Conservation (phyloP, 345 rosid species). For the Populus deltoides region DNA sequence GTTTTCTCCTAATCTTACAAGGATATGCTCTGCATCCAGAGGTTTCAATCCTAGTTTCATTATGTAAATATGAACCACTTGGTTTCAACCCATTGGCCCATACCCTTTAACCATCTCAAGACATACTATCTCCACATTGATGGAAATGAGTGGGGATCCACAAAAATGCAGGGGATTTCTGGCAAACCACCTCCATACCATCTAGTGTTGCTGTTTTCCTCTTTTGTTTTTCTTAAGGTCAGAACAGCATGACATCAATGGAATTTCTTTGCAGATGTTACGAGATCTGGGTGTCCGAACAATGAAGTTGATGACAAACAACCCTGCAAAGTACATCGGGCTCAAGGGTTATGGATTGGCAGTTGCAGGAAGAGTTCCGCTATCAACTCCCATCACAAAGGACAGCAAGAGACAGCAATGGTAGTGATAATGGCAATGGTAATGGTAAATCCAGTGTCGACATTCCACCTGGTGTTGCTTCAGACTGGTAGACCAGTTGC, state of each 20-base stretch:
- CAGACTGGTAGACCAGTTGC: constrained; percentile 12
- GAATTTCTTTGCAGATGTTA: constrained; percentile 47
- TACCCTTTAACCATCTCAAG: background rate
- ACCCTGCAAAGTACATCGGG: constrained; percentile 77
- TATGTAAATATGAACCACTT: background rate
- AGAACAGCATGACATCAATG: background rate
- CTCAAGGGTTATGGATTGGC: constrained; percentile 75
- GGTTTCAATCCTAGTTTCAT: background rate
- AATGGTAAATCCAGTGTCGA: constrained; percentile 15
- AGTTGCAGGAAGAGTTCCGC: constrained; percentile 66
- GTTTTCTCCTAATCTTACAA: too few relatives aligned
- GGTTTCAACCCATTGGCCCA: background rate
- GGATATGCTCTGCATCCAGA: background rate
- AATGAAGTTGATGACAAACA: constrained; percentile 88
- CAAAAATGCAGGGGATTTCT: background rate
- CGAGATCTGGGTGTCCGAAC: constrained; percentile 77
- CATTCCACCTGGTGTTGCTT: constrained; percentile 15
- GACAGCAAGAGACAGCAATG: constrained; percentile 54
- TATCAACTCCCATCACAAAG: constrained; percentile 55
- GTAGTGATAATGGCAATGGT: background rate
- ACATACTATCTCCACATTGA: background rate
- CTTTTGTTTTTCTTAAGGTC: too few relatives aligned
- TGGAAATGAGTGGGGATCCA: background rate
- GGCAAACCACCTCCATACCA: too few relatives aligned
- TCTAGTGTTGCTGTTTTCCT: too few relatives aligned